Base-by-base conservation (phyloP, 2,329 filamentous ascomycete species). In the Diaporthe destruens region DNA sequence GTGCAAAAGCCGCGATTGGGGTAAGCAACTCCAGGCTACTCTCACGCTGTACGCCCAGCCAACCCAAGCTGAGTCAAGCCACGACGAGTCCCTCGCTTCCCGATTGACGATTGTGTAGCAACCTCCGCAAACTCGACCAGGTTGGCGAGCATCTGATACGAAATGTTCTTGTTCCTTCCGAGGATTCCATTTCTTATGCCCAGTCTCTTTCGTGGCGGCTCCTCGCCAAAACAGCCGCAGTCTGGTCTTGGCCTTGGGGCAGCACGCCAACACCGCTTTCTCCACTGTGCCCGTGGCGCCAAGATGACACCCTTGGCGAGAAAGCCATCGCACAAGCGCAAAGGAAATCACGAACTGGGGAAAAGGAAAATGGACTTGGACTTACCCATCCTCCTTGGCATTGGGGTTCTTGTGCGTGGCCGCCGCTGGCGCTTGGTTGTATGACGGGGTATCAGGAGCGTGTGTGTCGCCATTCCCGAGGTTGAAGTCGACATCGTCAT, bases 351-450 rank as follows among this genome's bases (percentile, higher is more conserved):
- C 42, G 56, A 29, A 3, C 12, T 44, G 1, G 18, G 47, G n/a
- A 23, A 66, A 16, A 63, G 16, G 7, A 44, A 39, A 63, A 34
- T 14, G 73, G 77, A 74, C 73, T 76, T 72, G 71, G 76, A 90
- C 94, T 95, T 91, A 97, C 94, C 94, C 94, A 81, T 97, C 94
- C 89, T 97, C 94, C 84, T 97, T 97, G 72, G 95, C 93, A 75
- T 91, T 92, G 69, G 93, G 90, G 20, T 87, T 88, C 76, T 85
- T 74, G 29, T 74, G 84, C 16, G 78, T 74, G 1, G 78, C 77
- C 32, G 79, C 80, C 0, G 77, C 75, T 16, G 81, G 77, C 25
- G 78, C 75, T 44, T 80, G 79, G 0, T 49, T 61, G 71, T 80
- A 77, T 7, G 71, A 72, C 11, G 77, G 75, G 7, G 77, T 76